Evolutionary conservation across 345 rosid species (phyloP).

Genomic region (Euphorbia peplus): DNA sequence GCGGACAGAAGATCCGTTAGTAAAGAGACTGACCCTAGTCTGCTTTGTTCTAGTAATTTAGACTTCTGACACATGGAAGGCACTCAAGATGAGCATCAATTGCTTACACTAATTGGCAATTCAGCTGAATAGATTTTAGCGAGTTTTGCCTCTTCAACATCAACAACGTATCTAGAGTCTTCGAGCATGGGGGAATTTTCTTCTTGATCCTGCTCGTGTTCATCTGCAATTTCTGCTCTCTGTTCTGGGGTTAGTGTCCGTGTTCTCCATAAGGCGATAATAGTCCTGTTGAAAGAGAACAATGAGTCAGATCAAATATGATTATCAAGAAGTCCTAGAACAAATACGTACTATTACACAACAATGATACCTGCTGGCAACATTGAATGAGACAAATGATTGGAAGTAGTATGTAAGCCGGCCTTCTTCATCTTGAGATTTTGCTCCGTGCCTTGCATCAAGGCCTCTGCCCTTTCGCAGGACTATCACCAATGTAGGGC

Average conservation of each 20-base stretch:
- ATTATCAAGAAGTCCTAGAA: neutral
- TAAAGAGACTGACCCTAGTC: neutral
- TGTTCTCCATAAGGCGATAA: slow-evolving; percentile 80
- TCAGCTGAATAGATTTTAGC: slow-evolving; percentile 51
- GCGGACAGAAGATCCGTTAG: neutral
- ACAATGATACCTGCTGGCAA: slow-evolving; percentile 57
- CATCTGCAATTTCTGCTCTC: slow-evolving; percentile 55
- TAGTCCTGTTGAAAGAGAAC: slow-evolving; percentile 53
- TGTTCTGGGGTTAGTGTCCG: slow-evolving; percentile 53
- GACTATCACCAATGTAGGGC: slow-evolving; percentile 62
- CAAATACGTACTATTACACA: slow-evolving; percentile 15
- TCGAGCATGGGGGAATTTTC: slow-evolving; percentile 35
- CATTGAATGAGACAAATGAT: slow-evolving; percentile 73
- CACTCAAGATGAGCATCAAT: neutral
- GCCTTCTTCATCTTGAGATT: slow-evolving; percentile 77
- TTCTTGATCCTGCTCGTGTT: slow-evolving; percentile 44
- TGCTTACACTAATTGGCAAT: slow-evolving; percentile 57
- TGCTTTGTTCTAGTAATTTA: neutral
- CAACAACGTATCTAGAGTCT: slow-evolving; percentile 31
- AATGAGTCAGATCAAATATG: slow-evolving; percentile 10
- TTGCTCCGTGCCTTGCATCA: slow-evolving; percentile 78
- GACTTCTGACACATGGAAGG: neutral
- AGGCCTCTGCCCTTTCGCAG: slow-evolving; percentile 61
- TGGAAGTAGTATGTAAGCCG: slow-evolving; percentile 67
- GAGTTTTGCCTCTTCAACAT: slow-evolving; percentile 45